Percentiles rank a stretch among this genome's conserved stretches.
phyloP scores from a whole-genome alignment of 257 asterid genomes.

The Solanum tarapatanum region DNA sequence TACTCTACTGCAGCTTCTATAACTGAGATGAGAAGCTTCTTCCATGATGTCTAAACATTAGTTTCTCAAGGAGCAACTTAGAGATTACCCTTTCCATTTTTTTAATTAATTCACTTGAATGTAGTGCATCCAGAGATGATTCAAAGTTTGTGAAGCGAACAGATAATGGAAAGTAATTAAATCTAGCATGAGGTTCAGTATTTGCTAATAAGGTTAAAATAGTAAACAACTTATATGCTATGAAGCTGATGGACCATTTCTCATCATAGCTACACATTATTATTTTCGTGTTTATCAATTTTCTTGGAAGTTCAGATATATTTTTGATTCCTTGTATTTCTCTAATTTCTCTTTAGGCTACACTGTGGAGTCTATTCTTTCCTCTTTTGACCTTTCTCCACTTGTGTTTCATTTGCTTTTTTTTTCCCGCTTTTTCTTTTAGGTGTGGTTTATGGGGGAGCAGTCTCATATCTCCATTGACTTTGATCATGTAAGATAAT shows the following conservation, averaged over 20 bases:
- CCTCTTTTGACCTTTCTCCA: not conserved
- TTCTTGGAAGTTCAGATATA: not conserved
- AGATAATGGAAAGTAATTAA: not conserved
- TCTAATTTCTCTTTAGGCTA: not conserved
- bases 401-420: not conserved
- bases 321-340: not conserved
- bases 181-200: not conserved
- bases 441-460: slow-evolving; percentile 43
- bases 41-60: not conserved
- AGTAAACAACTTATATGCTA: not conserved
- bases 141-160: not conserved
- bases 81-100: not conserved
- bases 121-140: not conserved
- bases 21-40: not conserved
- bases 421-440: not conserved
- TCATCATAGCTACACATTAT: not conserved
- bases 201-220: not conserved
- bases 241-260: not conserved
- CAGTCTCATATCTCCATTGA: slow-evolving; percentile 43
- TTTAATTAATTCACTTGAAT: not conserved
- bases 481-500: slow-evolving; percentile 32
- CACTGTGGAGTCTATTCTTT: not conserved
- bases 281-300: not conserved
- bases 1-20: not conserved
- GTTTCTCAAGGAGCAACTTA: not conserved